These are phyloP conservation scores for Porphyra umbilicalis DNA, from an alignment of 31 red algal species.

Conservation along the genomic window DNA sequence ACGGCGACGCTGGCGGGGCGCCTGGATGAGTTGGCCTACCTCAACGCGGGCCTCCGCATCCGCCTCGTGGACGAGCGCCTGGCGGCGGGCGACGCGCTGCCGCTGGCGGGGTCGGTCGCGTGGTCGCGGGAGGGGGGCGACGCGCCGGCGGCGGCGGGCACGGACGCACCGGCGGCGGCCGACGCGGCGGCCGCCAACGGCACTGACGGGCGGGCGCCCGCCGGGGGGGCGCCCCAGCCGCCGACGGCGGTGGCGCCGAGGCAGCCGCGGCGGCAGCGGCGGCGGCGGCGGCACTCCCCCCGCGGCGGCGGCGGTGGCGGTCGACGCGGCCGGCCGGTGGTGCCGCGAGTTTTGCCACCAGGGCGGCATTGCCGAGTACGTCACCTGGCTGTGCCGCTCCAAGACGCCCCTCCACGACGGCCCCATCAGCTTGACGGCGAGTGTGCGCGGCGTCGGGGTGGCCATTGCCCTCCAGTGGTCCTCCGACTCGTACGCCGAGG, in stretches of 20 bases:
- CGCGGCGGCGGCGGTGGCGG: neutral
- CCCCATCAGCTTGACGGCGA: slow-evolving; percentile 42
- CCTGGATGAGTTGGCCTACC: slow-evolving; percentile 86
- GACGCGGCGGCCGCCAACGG: neutral
- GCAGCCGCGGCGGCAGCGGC: neutral
- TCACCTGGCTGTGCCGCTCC: slow-evolving; percentile 38
- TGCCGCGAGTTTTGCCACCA: slow-evolving; percentile 34
- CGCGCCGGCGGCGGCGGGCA: no score
- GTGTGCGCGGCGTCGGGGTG: slow-evolving; percentile 49
- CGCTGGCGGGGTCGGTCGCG: neutral
- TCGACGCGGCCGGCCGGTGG: neutral
- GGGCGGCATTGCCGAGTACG: slow-evolving; percentile 92
- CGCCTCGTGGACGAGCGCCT: slow-evolving; percentile 30
- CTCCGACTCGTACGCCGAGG: slow-evolving; percentile 77
- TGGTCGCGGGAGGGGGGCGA: neutral
- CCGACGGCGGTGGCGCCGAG: neutral
- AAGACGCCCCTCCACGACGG: slow-evolving; percentile 53
- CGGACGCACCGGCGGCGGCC: neutral
- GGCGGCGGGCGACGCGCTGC: neutral
- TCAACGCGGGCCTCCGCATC: slow-evolving; percentile 95
- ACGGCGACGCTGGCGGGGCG: slow-evolving; percentile 54
- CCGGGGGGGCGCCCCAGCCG: neutral
- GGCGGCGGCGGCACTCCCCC: neutral
- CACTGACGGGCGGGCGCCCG: no score
- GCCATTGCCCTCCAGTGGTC: slow-evolving; percentile 93